Evolutionary conservation across 176 grass and related monocot genomes (phyloP).

Genomic region (Oryza australiensis): DNA sequence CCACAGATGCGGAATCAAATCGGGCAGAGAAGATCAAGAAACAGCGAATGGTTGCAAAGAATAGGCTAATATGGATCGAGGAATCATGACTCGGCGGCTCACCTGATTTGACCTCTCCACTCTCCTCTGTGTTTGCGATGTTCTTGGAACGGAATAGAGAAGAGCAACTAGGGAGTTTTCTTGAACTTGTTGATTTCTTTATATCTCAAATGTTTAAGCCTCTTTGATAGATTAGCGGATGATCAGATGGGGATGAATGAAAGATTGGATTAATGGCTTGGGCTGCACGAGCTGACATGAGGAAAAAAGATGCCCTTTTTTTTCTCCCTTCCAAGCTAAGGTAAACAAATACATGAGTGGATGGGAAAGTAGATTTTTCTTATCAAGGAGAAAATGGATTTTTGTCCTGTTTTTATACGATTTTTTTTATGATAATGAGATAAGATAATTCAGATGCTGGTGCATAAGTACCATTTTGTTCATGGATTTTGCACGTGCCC

Average conservation of each 20-base stretch:
- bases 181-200: not conserved
- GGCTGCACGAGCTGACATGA: not conserved
- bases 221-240: not conserved
- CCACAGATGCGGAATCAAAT: not conserved
- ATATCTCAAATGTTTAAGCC: not conserved
- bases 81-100: constrained; percentile 30
- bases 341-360: constrained; percentile 1
- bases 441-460: too few relatives aligned
- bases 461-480: too few relatives aligned
- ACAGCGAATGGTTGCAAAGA: not conserved
- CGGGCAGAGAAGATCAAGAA: constrained; percentile 6
- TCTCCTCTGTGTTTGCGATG: not conserved
- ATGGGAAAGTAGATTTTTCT: not conserved
- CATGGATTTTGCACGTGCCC: not conserved
- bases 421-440: too few relatives aligned
- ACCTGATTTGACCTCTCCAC: constrained; percentile 31
- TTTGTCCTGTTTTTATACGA: not conserved
- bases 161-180: constrained; percentile 19
- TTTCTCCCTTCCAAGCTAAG: constrained; percentile 27
- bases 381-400: not conserved
- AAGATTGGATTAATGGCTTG: not conserved
- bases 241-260: not conserved
- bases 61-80: constrained; percentile 1
- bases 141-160: constrained; percentile 20
- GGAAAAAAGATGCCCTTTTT: not conserved